These are phyloP conservation scores for Phycomyces blakesleeanus DNA, from an alignment of 192 early-diverging fungal genomes.

Conservation along the genomic window DNA sequence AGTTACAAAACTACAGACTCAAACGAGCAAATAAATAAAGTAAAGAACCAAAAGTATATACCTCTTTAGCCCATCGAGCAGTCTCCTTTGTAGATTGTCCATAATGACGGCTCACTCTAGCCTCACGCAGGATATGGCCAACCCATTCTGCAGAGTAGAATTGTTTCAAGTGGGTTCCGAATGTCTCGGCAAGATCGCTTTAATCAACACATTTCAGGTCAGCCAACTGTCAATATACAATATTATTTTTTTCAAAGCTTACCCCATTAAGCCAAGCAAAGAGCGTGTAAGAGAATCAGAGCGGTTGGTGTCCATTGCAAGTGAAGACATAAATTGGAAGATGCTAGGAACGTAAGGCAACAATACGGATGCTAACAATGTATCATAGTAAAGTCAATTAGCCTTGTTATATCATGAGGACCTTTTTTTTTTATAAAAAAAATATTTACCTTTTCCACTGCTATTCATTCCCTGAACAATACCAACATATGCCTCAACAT, in stretches of 20 bases:
- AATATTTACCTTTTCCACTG: slow-evolving; percentile 58
- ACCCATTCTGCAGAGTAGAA: slow-evolving; percentile 78
- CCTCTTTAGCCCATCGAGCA: slow-evolving; percentile 67
- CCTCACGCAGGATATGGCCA: slow-evolving; percentile 68
- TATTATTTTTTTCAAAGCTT: slow-evolving; percentile 14
- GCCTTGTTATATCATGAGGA: neutral
- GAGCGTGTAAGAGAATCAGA: slow-evolving; percentile 65
- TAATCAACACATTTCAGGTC: neutral
- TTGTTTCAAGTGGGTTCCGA: slow-evolving; percentile 68
- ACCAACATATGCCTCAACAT: slow-evolving; percentile 94
- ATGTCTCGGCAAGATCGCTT: slow-evolving; percentile 90
- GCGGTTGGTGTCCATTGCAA: slow-evolving; percentile 59
- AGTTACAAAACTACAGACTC: no score
- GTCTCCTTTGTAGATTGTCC: slow-evolving; percentile 55
- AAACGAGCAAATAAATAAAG: no score
- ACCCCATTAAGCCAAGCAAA: slow-evolving; percentile 89
- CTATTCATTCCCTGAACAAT: slow-evolving; percentile 90
- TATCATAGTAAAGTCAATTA: slow-evolving; percentile 9
- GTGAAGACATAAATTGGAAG: slow-evolving; percentile 73
- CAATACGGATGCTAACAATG: slow-evolving; percentile 59
- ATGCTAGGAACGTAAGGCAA: slow-evolving; percentile 61
- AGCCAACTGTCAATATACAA: no score
- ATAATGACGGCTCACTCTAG: slow-evolving; percentile 54
- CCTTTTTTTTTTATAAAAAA: neutral
- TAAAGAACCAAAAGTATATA: no score